Base-by-base conservation (phyloP, 2,329 filamentous ascomycete species). In the Neofusicoccum sp. region DNA sequence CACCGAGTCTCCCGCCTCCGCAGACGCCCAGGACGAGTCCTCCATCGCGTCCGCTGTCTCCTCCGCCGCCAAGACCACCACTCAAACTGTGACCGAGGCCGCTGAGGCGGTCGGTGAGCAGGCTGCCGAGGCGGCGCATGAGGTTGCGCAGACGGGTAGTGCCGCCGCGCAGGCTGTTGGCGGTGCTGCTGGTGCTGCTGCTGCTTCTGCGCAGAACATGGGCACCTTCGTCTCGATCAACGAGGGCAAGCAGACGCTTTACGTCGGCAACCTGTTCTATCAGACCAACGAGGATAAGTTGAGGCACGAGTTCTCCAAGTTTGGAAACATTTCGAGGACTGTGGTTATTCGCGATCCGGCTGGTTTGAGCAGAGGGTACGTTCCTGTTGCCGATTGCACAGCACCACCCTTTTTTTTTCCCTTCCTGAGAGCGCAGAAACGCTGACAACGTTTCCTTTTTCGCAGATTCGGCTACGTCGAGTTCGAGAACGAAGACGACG, bases 181-280 rank as follows among this genome's bases (percentile, higher is more conserved):
- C 22, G 34, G 14, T 29, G 50, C 47, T 34, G 33, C 48, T 14
- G 29, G 64, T 34, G 59, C 62, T 41, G 64, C 67, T 54, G 61
- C 33, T 16, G 37, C 22, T 16, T 56, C 52, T 48, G 66, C 11
- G 63, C 66, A 50, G 58, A 9, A 33, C 31, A 61, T 56, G 39
- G 34, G 48, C 34, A 52, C 34, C 3, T 69, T 63, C 62, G 58
- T 45, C 50, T 67, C 62, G 16, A 4, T 1, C 0, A 6, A 6
- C 3, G 45, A 58, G 66, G 11, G 7, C 50, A 11, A 71, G 7
- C 71, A 68, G 8, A 83, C 79, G 6, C 69, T 91, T 63, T 92
- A 89, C 70, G 71, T 91, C 66, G 88, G 87, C 64, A 92, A 92
- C 75, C 77, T 92, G 49, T 87, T 86, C 73, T 92, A 87, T 72